phyloP scores from a whole-genome alignment of 2,329 filamentous ascomycete genomes.

The Chaetomium globosum region DNA sequence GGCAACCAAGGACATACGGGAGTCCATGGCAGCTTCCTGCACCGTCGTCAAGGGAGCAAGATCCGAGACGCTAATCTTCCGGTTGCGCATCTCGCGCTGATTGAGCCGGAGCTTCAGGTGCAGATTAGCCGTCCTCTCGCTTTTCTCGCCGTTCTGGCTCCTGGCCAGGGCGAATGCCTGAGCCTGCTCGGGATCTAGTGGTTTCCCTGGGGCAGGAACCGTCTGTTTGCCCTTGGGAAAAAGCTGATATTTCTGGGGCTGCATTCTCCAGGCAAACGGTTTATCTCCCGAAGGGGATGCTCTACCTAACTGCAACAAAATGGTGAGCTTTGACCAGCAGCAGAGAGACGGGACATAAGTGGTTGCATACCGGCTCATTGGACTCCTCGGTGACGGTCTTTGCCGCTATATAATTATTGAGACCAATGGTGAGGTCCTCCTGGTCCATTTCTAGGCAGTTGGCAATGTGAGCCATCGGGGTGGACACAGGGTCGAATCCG shows the following conservation, averaged over 20 bases:
- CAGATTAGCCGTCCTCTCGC: slow-evolving; percentile 46
- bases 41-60: slow-evolving; percentile 70
- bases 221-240: slow-evolving; percentile 59
- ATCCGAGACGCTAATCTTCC: slow-evolving; percentile 67
- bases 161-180: slow-evolving; percentile 52
- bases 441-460: slow-evolving; percentile 57
- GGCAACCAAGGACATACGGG: slow-evolving; percentile 56
- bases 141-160: slow-evolving; percentile 45
- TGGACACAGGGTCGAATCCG: slow-evolving; percentile 35
- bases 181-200: slow-evolving; percentile 55
- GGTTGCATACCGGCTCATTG: slow-evolving; percentile 50
- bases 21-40: slow-evolving; percentile 69
- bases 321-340: slow-evolving; percentile 35
- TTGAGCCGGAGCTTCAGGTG: slow-evolving; percentile 58
- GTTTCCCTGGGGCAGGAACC: slow-evolving; percentile 48
- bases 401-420: slow-evolving; percentile 53
- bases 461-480: slow-evolving; percentile 64
- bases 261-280: slow-evolving; percentile 61
- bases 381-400: slow-evolving; percentile 52
- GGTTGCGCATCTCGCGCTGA: slow-evolving; percentile 59
- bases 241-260: slow-evolving; percentile 63
- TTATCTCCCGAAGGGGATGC: slow-evolving; percentile 47
- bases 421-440: slow-evolving; percentile 44
- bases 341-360: slow-evolving; percentile 31
- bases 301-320: slow-evolving; percentile 35